Percentiles rank a stretch among this genome's conserved stretches.
phyloP scores from a whole-genome alignment of 179 eudicot species.

The Beta corolliflora region DNA sequence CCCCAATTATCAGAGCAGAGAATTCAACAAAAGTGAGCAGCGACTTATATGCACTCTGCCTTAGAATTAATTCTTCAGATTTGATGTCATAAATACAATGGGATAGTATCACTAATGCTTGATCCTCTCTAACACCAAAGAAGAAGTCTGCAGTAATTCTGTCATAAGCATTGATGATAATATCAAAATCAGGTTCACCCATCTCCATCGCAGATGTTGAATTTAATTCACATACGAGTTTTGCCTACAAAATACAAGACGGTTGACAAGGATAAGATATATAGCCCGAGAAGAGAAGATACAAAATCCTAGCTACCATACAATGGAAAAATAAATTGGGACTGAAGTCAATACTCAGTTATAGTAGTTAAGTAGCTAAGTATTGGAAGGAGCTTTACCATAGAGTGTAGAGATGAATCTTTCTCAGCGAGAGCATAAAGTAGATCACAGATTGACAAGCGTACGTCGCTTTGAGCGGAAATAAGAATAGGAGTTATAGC shows the following conservation, averaged over 20 bases:
- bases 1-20: slow-evolving; percentile 49
- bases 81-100: slow-evolving; percentile 86
- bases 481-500: slow-evolving; percentile 67
- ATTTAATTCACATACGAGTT: slow-evolving; percentile 72
- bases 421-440: slow-evolving; percentile 58
- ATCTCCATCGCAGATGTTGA: slow-evolving; percentile 61
- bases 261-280: neutral
- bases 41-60: slow-evolving; percentile 74
- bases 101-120: slow-evolving; percentile 73
- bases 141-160: slow-evolving; percentile 57
- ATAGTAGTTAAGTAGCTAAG: too few species aligned
- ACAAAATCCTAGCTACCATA: neutral
- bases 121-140: slow-evolving; percentile 52
- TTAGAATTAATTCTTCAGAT: slow-evolving; percentile 70
- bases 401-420: slow-evolving; percentile 59
- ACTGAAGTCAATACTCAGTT: neutral
- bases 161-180: slow-evolving; percentile 61
- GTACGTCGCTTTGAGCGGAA: slow-evolving; percentile 57
- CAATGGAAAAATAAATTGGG: neutral
- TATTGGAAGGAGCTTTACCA: slow-evolving; percentile 41
- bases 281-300: neutral
- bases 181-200: slow-evolving; percentile 78
- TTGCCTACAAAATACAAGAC: slow-evolving; percentile 50
- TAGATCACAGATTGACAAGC: slow-evolving; percentile 68
- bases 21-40: slow-evolving; percentile 73